These are phyloP conservation scores for Mucor mucedo DNA, from an alignment of 371 early-diverging fungal genomes.

Conservation along the genomic window DNA sequence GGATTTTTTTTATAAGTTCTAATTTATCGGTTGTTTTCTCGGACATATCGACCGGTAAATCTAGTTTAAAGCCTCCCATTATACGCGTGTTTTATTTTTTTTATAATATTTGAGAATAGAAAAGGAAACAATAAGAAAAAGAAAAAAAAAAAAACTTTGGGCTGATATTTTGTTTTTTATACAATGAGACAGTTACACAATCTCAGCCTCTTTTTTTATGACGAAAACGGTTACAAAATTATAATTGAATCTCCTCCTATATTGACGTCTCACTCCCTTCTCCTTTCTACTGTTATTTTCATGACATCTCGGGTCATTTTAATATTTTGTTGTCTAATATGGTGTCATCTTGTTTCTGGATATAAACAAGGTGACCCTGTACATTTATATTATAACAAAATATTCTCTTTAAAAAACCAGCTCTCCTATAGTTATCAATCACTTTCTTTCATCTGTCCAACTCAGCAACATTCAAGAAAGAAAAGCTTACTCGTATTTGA, in stretches of 20 bases:
- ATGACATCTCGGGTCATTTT: constrained; percentile 1
- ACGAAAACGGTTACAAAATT: neutral
- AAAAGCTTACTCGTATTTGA: constrained; percentile 39
- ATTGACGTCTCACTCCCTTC: neutral
- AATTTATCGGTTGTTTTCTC: constrained; percentile 27
- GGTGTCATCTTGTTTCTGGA: constrained; percentile 4
- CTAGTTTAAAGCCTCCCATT: constrained; percentile 28
- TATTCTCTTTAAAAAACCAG: constrained; percentile 47
- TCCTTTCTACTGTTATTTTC: neutral
- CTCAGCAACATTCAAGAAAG: constrained; percentile 21
- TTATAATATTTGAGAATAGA: neutral
- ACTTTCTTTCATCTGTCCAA: constrained; percentile 44
- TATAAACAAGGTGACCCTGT: constrained; percentile 41
- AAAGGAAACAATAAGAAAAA: constrained; percentile 13
- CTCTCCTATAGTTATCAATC: constrained; percentile 39
- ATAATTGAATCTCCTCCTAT: neutral
- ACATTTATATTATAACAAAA: constrained; percentile 46
- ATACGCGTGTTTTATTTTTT: constrained; percentile 1
- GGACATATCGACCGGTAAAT: constrained; percentile 29
- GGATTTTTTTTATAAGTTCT: constrained; percentile 24
- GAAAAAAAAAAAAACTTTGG: constrained; percentile 4
- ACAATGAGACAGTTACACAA: constrained; percentile 3
- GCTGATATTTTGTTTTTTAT: constrained; percentile 8
- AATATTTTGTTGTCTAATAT: constrained; percentile 4
- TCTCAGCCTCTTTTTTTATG: constrained; percentile 11